These are phyloP conservation scores for Penicillium polonicum DNA, from an alignment of 2,329 filamentous ascomycete species.

Conservation along the genomic window DNA sequence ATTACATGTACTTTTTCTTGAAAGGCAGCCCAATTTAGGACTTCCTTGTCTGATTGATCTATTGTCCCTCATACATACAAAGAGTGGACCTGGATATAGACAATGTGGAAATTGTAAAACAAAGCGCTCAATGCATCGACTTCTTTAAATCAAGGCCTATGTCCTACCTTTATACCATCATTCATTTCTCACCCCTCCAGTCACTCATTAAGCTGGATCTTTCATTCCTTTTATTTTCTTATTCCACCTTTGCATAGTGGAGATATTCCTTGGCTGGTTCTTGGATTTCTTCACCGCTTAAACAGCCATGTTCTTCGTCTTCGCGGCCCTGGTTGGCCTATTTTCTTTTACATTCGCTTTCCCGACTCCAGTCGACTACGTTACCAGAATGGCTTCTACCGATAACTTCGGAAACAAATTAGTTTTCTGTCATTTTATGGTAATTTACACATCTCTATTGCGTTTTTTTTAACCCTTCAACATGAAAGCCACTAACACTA, in stretches of 20 bases:
- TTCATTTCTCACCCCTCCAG: background rate
- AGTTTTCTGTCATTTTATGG: slow-evolving; percentile 50
- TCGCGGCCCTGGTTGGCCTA: slow-evolving; percentile 18
- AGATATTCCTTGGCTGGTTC: slow-evolving; percentile 7
- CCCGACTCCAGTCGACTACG: slow-evolving; percentile 8
- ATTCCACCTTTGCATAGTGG: background rate
- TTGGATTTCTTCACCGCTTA: slow-evolving; percentile 3
- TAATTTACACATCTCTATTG: slow-evolving; percentile 11
- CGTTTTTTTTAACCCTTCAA: too few relatives aligned
- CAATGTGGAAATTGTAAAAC: background rate
- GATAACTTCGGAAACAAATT: slow-evolving; percentile 24
- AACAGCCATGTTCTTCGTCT: slow-evolving; percentile 9
- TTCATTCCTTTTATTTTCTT: background rate
- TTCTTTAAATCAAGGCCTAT: background rate
- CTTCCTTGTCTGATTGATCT: background rate
- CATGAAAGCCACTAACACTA: background rate
- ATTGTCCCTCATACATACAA: background rate
- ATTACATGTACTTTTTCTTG: background rate
- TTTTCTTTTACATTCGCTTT: slow-evolving; percentile 18
- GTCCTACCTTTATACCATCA: background rate
- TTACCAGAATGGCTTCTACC: background rate
- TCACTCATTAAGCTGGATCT: slow-evolving; percentile 1
- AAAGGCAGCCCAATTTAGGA: background rate
- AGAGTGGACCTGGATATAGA: background rate
- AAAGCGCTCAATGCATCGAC: background rate